Conservation (phyloP, 1,139 yeast species). For the Pichia sp. region DNA sequence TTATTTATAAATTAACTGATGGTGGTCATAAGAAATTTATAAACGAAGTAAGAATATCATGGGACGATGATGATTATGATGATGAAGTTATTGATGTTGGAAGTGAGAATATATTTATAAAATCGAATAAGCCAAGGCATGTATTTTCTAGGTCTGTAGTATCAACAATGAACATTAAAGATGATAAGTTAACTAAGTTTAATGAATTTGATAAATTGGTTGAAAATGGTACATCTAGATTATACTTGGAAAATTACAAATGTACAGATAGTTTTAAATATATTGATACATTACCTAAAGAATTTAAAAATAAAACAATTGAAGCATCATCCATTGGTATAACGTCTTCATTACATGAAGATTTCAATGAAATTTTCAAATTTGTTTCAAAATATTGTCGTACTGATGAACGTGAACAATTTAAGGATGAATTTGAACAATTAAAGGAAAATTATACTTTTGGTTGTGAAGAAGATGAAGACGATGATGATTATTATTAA, state of each 20-base stretch:
- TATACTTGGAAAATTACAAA: neutral
- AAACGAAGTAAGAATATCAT: constrained; percentile 3
- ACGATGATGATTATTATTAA: constrained; percentile 8
- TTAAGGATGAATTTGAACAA: constrained; percentile 49
- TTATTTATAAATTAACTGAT: constrained; percentile 10
- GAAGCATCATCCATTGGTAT: constrained; percentile 35
- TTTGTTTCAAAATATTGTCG: constrained; percentile 38
- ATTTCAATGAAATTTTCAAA: constrained; percentile 43
- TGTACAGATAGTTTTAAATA: constrained; percentile 6
- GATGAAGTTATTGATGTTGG: constrained; percentile 2
- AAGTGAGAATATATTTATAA: constrained; percentile 7
- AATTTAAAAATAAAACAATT: neutral
- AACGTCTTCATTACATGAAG: constrained; percentile 39
- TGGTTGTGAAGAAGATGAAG: constrained; percentile 40
- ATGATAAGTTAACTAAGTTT: neutral
- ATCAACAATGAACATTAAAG: neutral
- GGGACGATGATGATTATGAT: constrained; percentile 1
- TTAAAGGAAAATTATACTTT: constrained; percentile 48
- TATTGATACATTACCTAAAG: constrained; percentile 33
- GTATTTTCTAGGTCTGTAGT: constrained; percentile 6
- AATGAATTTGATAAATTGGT: neutral
- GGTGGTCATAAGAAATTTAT: constrained; percentile 10
- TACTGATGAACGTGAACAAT: constrained; percentile 63
- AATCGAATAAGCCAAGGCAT: constrained; percentile 9
- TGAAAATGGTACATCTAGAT: constrained; percentile 4